phyloP scores from a whole-genome alignment of 2,329 filamentous ascomycete species.

The Calonectria pseudoturangicola region DNA sequence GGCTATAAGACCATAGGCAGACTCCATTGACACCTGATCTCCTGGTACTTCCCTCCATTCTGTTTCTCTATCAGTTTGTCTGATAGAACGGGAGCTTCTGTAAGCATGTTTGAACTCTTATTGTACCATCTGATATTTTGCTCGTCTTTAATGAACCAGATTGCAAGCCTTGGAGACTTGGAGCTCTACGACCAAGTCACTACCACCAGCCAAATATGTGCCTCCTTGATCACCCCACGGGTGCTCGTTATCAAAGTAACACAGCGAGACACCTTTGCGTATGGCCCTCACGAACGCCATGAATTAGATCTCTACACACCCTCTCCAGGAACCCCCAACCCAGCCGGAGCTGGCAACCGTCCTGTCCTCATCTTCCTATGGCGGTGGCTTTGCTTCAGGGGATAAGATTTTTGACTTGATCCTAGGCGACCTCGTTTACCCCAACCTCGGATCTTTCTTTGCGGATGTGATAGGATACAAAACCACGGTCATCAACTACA shows the following conservation, averaged over 20 bases:
- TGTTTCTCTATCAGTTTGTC: too few relatives aligned
- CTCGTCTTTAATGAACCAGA: neutral
- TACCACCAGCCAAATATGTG: neutral
- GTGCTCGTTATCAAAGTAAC: neutral
- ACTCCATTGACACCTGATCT: too few relatives aligned
- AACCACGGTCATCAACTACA: neutral
- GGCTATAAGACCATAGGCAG: too few relatives aligned
- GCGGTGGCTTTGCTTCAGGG: neutral
- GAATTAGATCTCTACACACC: neutral
- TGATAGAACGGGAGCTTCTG: too few relatives aligned
- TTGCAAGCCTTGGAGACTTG: neutral
- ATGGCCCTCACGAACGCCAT: neutral
- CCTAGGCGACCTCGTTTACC: neutral
- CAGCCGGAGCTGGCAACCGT: neutral
- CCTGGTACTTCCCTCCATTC: too few relatives aligned
- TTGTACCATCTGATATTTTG: too few relatives aligned
- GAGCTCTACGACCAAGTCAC: neutral
- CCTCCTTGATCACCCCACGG: neutral
- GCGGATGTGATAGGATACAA: neutral
- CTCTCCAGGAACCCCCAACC: neutral
- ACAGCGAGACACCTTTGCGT: neutral
- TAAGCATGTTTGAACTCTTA: too few relatives aligned
- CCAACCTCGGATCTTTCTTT: neutral
- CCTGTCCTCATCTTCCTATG: neutral
- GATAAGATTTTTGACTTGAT: neutral